Conservation (phyloP, 768 basidiomycete genomes). For the Amanita subjunquillea region DNA sequence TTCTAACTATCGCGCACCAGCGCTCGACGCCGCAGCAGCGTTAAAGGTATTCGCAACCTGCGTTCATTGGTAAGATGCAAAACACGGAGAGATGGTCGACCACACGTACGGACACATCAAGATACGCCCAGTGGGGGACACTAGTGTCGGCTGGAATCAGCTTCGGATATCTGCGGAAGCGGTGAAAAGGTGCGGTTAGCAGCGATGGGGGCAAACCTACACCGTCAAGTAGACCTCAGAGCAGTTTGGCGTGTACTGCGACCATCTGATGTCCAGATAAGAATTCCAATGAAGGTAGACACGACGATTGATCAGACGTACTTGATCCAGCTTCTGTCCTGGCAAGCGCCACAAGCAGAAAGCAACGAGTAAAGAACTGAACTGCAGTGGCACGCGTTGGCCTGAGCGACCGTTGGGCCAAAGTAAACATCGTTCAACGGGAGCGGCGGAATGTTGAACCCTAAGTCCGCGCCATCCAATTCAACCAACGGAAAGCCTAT, state of each 20-base stretch:
- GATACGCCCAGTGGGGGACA: conserved; percentile 49
- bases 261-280: conserved; percentile 17
- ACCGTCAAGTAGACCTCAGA: conserved; percentile 18
- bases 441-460: conserved; percentile 12
- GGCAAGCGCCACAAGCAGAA: conserved; percentile 52
- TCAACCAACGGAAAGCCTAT: background rate
- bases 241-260: conserved; percentile 27
- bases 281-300: too few species aligned
- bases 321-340: conserved; percentile 26
- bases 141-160: conserved; percentile 29
- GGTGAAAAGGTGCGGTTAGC: background rate
- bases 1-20: background rate
- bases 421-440: conserved; percentile 29
- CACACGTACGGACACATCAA: conserved; percentile 31
- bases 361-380: conserved; percentile 47
- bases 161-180: conserved; percentile 29
- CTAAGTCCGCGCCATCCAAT: background rate
- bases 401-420: conserved; percentile 24
- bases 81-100: too few species aligned
- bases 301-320: background rate
- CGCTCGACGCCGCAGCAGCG: background rate
- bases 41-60: background rate
- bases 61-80: background rate
- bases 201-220: conserved; percentile 13
- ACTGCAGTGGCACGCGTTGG: conserved; percentile 41